These are phyloP conservation scores for Cucurbita maxima DNA, from an alignment of 306 rosid genomes.

Conservation along the genomic window DNA sequence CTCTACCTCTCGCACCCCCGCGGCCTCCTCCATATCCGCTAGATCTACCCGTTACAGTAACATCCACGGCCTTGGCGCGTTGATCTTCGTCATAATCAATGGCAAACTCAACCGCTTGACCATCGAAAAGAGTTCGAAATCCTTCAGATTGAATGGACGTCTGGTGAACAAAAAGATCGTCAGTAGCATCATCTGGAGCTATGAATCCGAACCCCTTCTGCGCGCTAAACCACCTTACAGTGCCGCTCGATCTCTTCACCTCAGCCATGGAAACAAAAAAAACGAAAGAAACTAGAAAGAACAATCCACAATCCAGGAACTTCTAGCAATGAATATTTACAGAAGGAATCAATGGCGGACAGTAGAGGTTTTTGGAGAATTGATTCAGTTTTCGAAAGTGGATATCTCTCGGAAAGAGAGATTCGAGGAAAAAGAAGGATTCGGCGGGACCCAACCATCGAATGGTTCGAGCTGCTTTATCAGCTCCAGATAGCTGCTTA, in stretches of 20 bases:
- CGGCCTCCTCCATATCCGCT: conserved; percentile 15
- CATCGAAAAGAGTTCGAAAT: conserved; percentile 45
- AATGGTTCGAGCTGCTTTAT: neutral
- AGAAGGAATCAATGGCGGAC: conserved; percentile 5
- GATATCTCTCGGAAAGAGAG: neutral
- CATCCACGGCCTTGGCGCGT: conserved; percentile 62
- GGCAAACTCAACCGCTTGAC: conserved; percentile 45
- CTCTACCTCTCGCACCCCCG: conserved; percentile 25
- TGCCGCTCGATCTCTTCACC: conserved; percentile 35
- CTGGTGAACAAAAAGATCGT: conserved; percentile 75
- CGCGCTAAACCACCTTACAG: conserved; percentile 72
- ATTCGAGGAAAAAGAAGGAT: neutral
- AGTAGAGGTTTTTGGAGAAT: neutral
- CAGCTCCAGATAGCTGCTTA: neutral
- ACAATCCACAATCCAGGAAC: neutral
- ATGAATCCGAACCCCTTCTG: conserved; percentile 78
- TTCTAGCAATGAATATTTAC: neutral
- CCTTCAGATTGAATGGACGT: conserved; percentile 70
- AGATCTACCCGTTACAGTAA: conserved; percentile 22
- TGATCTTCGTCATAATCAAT: conserved; percentile 38
- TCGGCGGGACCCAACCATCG: neutral
- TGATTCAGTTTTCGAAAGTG: neutral
- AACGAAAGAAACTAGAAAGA: neutral
- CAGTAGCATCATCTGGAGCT: conserved; percentile 39
- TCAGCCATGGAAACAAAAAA: conserved; percentile 25